phyloP scores from a whole-genome alignment of 441 rosid species.

The Bruguiera hainesii region DNA sequence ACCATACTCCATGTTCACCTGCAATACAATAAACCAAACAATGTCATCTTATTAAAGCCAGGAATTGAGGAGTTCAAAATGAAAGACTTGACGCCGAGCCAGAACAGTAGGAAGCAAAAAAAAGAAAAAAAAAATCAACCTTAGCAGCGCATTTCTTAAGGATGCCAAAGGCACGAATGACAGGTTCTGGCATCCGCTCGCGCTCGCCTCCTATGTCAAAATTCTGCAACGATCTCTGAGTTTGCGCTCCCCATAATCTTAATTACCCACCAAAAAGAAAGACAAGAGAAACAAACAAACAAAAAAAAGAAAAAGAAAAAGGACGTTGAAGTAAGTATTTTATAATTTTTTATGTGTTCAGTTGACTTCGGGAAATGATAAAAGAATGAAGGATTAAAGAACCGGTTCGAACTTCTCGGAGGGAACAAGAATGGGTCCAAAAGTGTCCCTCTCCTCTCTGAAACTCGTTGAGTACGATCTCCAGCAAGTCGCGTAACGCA shows the following conservation, averaged over 20 bases:
- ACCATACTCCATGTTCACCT: constrained; percentile 93
- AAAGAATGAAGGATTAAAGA: not conserved
- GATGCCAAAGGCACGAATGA: constrained; percentile 84
- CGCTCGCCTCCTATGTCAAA: constrained; percentile 92
- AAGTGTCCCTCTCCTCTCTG: constrained; percentile 89
- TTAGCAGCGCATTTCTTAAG: constrained; percentile 92
- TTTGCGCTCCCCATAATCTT: constrained; percentile 97
- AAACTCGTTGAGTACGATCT: constrained; percentile 59
- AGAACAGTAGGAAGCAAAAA: not conserved
- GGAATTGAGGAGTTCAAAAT: no score
- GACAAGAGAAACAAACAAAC: not conserved
- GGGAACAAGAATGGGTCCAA: constrained; percentile 90
- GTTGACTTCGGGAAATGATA: not conserved
- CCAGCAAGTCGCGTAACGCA: constrained; percentile 43
- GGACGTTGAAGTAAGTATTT: no score
- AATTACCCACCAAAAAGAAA: constrained; percentile 1
- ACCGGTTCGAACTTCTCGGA: constrained; percentile 55
- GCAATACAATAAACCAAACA: not conserved
- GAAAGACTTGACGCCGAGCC: not conserved
- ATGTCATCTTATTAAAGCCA: not conserved
- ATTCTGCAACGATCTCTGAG: constrained; percentile 90
- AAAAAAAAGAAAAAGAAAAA: not conserved
- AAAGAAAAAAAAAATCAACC: constrained; percentile 31
- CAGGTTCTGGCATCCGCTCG: constrained; percentile 91
- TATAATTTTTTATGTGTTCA: no score